A percentile compares a stretch with the other conserved stretches of the same genome.
phyloP scores from a whole-genome alignment of 2,329 filamentous ascomycete species.

The Epicoccum nigrum region DNA sequence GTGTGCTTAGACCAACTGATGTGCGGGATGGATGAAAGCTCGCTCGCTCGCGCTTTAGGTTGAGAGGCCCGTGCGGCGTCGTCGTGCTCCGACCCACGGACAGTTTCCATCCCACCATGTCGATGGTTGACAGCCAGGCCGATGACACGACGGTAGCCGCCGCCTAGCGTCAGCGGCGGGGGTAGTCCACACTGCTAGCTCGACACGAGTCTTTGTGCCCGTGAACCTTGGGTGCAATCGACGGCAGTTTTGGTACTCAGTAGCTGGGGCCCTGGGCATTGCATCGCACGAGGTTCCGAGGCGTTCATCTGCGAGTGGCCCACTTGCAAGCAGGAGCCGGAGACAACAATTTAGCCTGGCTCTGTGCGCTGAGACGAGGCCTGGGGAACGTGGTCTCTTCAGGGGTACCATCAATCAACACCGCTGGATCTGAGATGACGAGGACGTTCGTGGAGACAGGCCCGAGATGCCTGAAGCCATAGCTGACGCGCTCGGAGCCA shows the following conservation, averaged over 20 bases:
- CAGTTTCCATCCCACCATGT: conserved; percentile 15
- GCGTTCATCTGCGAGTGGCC: conserved; percentile 26
- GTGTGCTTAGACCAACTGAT: conserved; percentile 46
- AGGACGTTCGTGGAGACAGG: conserved; percentile 32
- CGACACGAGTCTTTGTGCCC: conserved; percentile 3
- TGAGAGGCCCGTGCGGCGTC: conserved; percentile 25
- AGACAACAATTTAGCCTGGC: conserved; percentile 35
- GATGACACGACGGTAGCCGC: conserved; percentile 31
- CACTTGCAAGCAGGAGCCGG: conserved; percentile 25
- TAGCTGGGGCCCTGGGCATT: conserved; percentile 5
- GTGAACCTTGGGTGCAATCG: neutral
- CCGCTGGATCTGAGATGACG: conserved; percentile 34
- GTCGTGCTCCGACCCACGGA: conserved; percentile 27
- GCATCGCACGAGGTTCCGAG: conserved; percentile 16
- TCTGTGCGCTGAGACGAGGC: conserved; percentile 41
- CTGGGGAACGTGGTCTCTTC: conserved; percentile 32
- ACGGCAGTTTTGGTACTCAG: conserved; percentile 8
- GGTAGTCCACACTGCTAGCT: conserved; percentile 5
- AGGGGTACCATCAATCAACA: conserved; percentile 24
- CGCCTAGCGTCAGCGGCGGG: conserved; percentile 31
- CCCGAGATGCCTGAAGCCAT: conserved; percentile 29
- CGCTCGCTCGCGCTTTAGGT: conserved; percentile 21
- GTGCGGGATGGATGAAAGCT: conserved; percentile 47
- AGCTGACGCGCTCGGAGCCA: conserved; percentile 31
- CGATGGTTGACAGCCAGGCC: conserved; percentile 24